These are phyloP conservation scores for Cutaneotrichosporon mucoides DNA, from an alignment of 1,284 basidiomycete genomes.

Conservation along the genomic window DNA sequence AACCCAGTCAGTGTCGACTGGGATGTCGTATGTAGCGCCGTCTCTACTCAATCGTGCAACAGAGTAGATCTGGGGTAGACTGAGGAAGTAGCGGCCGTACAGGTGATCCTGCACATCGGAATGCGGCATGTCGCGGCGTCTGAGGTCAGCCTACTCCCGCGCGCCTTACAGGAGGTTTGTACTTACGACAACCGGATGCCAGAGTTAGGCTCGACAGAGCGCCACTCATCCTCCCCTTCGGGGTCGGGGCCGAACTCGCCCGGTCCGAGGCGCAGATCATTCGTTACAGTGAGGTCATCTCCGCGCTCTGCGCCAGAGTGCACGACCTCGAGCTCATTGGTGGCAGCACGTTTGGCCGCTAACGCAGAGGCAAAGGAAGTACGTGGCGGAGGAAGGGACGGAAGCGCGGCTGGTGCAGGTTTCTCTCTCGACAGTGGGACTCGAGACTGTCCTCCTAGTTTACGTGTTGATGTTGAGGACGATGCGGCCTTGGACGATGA, in stretches of 20 bases:
- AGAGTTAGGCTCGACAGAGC: slow-evolving; percentile 9
- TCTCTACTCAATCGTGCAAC: slow-evolving; percentile 69
- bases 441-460: too few species aligned
- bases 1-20: slow-evolving; percentile 83
- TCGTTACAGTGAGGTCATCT: too few species aligned
- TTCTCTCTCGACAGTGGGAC: not conserved
- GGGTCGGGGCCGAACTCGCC: slow-evolving; percentile 54
- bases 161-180: slow-evolving; percentile 62
- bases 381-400: not conserved
- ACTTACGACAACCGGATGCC: slow-evolving; percentile 55
- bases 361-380: not conserved
- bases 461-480: not conserved
- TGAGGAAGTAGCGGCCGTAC: slow-evolving; percentile 75
- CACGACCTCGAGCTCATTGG: too few species aligned
- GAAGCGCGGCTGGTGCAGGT: not conserved
- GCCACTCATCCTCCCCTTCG: slow-evolving; percentile 36
- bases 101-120: slow-evolving; percentile 77
- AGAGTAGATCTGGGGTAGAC: slow-evolving; percentile 83
- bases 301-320: too few species aligned
- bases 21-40: slow-evolving; percentile 81
- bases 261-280: slow-evolving; percentile 66
- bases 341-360: not conserved
- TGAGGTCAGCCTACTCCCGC: slow-evolving; percentile 37
- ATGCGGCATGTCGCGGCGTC: slow-evolving; percentile 69
- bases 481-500: not conserved